Base-by-base conservation (phyloP, 2,329 filamentous ascomycete genomes). In the Berkeleyomyces basicola region DNA sequence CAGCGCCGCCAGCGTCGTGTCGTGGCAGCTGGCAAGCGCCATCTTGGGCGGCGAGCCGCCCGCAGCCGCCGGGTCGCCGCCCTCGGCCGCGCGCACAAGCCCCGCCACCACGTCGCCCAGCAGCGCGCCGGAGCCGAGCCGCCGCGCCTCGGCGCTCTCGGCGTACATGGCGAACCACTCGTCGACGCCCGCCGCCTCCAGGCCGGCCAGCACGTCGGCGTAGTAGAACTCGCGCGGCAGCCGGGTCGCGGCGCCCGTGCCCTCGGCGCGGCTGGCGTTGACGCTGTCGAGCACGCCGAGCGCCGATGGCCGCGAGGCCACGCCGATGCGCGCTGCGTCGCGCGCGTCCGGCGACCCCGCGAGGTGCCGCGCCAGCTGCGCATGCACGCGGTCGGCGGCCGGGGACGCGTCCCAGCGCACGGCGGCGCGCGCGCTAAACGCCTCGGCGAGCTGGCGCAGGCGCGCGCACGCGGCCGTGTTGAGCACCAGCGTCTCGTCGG, bases 261-360 rank as follows among this genome's bases (percentile, higher is more conserved):
- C 89, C 71, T 97, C 93, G 2, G 91, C 92, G 10, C 87, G 78
- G 0, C 90, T 95, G 5, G 89, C 83, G 71, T 96, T 97, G 70
- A 97, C 81, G 0, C 89, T 93, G 74, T 99, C 93, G 87, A 95
- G 90, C 69, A 99, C 86, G 61, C 93, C 93, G 4, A 85, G 90
- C 10, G 97, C 78, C 53, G 91, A 80, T 0, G 93, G 93, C 1
- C 36, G 36, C 7, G 42, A 57, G 7, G 59, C 51, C 7, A 97
- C 88, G 36, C 87, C 88, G 7, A 96, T 84, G 46, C 79, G 78
- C n/a, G 7, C 7, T 2, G 49, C 31, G 31, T 53, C 49, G 31
- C 49, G 49, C 31, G 31, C 11, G 33, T 53, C 23, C 9, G 80
- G 80, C 7, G 63, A 55, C 37, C 43, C 44, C 1, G 43, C 58